Conservation (phyloP, 2,329 filamentous ascomycete species). For the Capronia epimyces region DNA sequence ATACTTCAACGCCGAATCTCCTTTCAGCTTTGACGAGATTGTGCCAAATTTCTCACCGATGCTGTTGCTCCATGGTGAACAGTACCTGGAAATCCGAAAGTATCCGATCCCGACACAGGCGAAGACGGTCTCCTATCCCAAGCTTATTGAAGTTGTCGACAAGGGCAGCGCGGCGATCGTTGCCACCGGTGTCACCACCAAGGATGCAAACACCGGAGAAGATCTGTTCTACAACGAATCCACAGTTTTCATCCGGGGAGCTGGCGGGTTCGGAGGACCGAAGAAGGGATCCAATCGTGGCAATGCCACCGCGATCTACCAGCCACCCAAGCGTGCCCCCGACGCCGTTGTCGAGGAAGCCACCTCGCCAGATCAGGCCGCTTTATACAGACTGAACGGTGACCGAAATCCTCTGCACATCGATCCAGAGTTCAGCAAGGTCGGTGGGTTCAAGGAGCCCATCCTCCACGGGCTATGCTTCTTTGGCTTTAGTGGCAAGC, state of each 20-base stretch:
- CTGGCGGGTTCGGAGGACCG: constrained; percentile 81
- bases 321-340: constrained; percentile 67
- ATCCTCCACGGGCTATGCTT: constrained; percentile 97
- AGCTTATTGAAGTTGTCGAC: constrained; percentile 86
- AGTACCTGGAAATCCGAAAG: constrained; percentile 91
- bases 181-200: constrained; percentile 72
- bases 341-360: constrained; percentile 79
- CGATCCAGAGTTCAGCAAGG: constrained; percentile 87
- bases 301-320: constrained; percentile 71
- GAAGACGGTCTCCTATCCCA: constrained; percentile 26
- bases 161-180: constrained; percentile 87
- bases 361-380: constrained; percentile 86
- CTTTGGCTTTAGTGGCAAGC: constrained; percentile 87
- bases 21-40: constrained; percentile 74
- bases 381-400: constrained; percentile 84
- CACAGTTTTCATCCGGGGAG: constrained; percentile 86
- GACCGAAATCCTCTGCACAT: constrained; percentile 97
- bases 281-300: constrained; percentile 73
- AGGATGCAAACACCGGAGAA: constrained; percentile 77
- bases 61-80: constrained; percentile 98
- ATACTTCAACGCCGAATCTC: constrained; percentile 76
- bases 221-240: constrained; percentile 96
- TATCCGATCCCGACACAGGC: constrained; percentile 69
- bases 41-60: constrained; percentile 96
- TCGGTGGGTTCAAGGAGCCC: constrained; percentile 88